Percentiles rank a stretch among this genome's conserved stretches.
Conservation (phyloP, 2,329 filamentous ascomycete species). For the Phyllosticta ampelicida region DNA sequence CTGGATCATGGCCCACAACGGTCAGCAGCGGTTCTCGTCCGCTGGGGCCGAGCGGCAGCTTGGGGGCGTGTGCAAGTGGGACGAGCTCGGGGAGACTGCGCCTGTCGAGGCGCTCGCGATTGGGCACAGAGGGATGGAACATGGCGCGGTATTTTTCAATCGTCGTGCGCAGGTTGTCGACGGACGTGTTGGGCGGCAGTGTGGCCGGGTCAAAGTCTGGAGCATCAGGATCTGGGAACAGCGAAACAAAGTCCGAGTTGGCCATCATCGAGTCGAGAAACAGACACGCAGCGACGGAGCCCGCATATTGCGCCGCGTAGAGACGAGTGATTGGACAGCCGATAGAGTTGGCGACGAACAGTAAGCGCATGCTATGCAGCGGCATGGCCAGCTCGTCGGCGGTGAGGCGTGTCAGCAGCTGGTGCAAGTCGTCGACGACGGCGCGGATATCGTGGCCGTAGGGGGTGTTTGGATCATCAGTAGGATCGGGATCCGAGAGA, state of each 20-base stretch:
- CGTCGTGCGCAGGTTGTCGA: constrained; percentile 25
- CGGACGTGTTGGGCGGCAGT: constrained; percentile 31
- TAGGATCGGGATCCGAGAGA: constrained; percentile 37
- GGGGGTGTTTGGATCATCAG: constrained; percentile 18
- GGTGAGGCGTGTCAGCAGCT: constrained; percentile 33
- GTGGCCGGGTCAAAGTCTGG: constrained; percentile 31
- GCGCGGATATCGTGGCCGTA: constrained; percentile 40
- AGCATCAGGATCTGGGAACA: constrained; percentile 46
- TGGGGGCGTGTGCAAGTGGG: constrained; percentile 34
- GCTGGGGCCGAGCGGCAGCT: constrained; percentile 25
- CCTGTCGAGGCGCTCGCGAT: constrained; percentile 41
- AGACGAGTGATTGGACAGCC: constrained; percentile 44
- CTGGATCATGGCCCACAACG: constrained; percentile 45
- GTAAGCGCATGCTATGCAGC: constrained; percentile 24
- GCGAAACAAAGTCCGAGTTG: constrained; percentile 44
- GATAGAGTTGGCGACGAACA: constrained; percentile 45
- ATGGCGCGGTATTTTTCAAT: constrained; percentile 26
- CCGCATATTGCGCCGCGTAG: constrained; percentile 38
- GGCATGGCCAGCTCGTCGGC: constrained; percentile 21
- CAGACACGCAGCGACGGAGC: constrained; percentile 36
- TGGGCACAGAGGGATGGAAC: constrained; percentile 42
- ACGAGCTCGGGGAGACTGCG: constrained; percentile 34
- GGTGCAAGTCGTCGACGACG: constrained; percentile 35
- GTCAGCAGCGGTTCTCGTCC: constrained; percentile 33
- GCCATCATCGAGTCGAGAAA: constrained; percentile 50